Base-by-base conservation (phyloP, 2,329 filamentous ascomycete genomes). In the Arthroderma uncinatum region DNA sequence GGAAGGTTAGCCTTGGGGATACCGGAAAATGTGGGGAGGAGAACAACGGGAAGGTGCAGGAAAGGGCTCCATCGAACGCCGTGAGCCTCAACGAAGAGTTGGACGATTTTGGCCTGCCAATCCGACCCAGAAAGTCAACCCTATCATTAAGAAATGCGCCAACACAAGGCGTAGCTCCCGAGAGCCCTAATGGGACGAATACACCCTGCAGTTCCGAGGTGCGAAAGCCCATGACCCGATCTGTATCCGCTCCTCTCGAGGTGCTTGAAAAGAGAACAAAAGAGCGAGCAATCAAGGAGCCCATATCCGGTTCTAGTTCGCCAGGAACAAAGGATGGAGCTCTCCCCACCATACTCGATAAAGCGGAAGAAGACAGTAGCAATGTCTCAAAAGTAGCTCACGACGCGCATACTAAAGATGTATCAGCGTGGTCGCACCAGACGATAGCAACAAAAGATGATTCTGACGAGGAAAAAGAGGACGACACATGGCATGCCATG, bases 381-480 rank as follows among this genome's bases (percentile, higher is more conserved):
- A 42, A 16, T 25, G 28, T 14, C 42, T 28, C 39, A n/a, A 39
- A 21, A n/a, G 6, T 16, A 10, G 23, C 21, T 3, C 37, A 57
- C 44, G 21, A 40, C 2, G 5, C 40, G n/a, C 25, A 57, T 16
- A 33, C 28, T 1, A 50, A 57, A 12, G 54, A 47, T 16, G 69
- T 83, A 16, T 95, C 91, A 8, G 90, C 95, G 71, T 97, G 87
- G 78, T 97, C 93, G 1, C 92, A 98, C 68, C 90, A 96, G 71
- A 83, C 85, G 62, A 73, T 90, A 53, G 74, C 79, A 14, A 77
- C 82, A 14, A 61, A 77, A 42, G 68, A 70, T 9, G 67, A 79
- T 40, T 75, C 81, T 10, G 73, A 79, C 30, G 70, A 74, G 10
- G 74, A 80, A 48, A 76, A 81, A 9, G 82, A 82, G 4, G 86